These are phyloP conservation scores for Myotisia sp. DNA, from an alignment of 2,329 filamentous ascomycete species.

Conservation along the genomic window DNA sequence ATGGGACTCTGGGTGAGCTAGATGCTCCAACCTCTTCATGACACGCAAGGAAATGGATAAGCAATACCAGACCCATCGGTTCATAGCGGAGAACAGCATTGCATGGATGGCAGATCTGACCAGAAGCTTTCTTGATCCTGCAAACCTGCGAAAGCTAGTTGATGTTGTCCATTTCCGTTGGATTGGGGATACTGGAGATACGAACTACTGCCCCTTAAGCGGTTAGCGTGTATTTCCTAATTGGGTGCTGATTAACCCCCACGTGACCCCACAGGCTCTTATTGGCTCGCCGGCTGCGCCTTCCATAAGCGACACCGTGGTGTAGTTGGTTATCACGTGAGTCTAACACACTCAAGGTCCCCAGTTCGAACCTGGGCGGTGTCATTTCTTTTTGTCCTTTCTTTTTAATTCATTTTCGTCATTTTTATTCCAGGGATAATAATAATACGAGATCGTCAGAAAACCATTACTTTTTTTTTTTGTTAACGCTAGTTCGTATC, in stretches of 20 bases:
- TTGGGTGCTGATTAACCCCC: no score
- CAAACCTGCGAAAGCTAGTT: slow-evolving; percentile 13
- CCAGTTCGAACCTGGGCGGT: slow-evolving; percentile 9
- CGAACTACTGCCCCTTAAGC: slow-evolving; percentile 16
- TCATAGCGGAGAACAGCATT: neutral
- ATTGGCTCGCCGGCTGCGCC: no score
- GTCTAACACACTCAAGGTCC: slow-evolving; percentile 11
- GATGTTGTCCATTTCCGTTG: slow-evolving; percentile 17
- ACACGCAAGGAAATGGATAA: slow-evolving; percentile 12
- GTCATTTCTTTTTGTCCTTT: slow-evolving; percentile 6
- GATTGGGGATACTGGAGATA: slow-evolving; percentile 12
- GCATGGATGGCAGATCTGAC: slow-evolving; percentile 15
- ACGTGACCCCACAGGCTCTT: no score
- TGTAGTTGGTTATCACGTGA: slow-evolving; percentile 11
- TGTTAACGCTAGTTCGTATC: no score
- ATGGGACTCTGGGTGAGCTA: slow-evolving; percentile 10
- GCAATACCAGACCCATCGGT: slow-evolving; percentile 8
- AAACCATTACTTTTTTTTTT: no score
- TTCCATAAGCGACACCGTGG: slow-evolving; percentile 6
- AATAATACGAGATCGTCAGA: no score
- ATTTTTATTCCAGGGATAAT: no score
- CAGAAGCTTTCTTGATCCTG: slow-evolving; percentile 12
- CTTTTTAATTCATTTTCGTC: no score
- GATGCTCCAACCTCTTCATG: slow-evolving; percentile 8
- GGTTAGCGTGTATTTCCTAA: no score